phyloP scores from a whole-genome alignment of 2,329 filamentous ascomycete species.

The Pyrenochaeta sp. region DNA sequence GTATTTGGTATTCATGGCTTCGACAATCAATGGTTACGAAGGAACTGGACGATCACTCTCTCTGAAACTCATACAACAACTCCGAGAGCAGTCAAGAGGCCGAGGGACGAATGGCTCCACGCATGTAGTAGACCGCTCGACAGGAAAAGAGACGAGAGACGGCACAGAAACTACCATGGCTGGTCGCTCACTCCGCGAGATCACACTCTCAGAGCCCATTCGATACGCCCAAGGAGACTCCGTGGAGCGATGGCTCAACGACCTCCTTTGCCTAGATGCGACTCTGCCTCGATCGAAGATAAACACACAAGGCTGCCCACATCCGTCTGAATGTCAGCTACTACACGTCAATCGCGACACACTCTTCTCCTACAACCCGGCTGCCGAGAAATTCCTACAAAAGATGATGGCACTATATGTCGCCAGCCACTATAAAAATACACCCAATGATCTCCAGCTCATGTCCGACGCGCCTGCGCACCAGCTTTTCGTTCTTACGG shows the following conservation, averaged over 20 bases:
- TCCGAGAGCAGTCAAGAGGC: conserved; percentile 87
- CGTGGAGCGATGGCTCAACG: conserved; percentile 97
- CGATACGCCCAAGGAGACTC: conserved; percentile 89
- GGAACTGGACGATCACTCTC: conserved; percentile 95
- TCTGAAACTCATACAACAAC: conserved; percentile 94
- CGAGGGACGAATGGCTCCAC: conserved; percentile 62
- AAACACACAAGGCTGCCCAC: conserved; percentile 80
- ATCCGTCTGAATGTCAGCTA: conserved; percentile 90
- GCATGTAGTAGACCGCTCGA: conserved; percentile 78
- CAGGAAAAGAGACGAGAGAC: conserved; percentile 69
- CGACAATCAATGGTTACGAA: conserved; percentile 98
- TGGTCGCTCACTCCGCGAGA: conserved; percentile 86
- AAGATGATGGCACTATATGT: conserved; percentile 99
- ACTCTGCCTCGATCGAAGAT: conserved; percentile 81
- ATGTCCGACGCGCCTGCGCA: conserved; percentile 98
- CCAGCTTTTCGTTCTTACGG: conserved; percentile 92
- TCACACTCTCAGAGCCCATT: conserved; percentile 92
- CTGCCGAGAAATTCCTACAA: conserved; percentile 96
- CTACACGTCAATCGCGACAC: conserved; percentile 96
- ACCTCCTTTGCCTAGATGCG: conserved; percentile 89
- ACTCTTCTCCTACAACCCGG: conserved; percentile 95
- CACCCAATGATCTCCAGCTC: conserved; percentile 95
- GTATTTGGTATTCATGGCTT: conserved; percentile 98
- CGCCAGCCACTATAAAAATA: conserved; percentile 97
- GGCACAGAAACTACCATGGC: conserved; percentile 50